Percentiles rank a stretch among this genome's conserved stretches.
Conservation (phyloP, 1,139 yeast species). For the Zygosaccharomyces sapae region DNA sequence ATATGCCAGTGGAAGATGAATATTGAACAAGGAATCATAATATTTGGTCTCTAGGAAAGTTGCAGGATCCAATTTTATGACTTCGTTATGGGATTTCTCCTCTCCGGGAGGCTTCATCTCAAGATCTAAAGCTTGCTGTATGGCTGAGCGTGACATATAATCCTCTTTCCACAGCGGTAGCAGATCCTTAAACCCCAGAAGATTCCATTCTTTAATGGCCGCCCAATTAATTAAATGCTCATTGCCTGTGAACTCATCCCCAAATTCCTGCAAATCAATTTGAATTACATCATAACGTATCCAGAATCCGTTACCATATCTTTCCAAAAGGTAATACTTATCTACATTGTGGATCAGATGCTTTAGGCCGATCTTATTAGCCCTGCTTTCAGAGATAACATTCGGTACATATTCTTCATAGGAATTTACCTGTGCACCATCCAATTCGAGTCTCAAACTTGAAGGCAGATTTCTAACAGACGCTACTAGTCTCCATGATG, state of each 20-base stretch:
- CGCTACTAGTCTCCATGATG: conserved; percentile 22
- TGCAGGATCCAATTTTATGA: conserved; percentile 17
- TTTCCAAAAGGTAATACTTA: conserved; percentile 17
- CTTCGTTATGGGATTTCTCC: background rate
- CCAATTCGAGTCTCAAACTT: conserved; percentile 8
- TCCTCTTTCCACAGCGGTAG: conserved; percentile 23
- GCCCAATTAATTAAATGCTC: conserved; percentile 4
- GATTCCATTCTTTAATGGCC: conserved; percentile 16
- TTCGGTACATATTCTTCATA: conserved; percentile 12
- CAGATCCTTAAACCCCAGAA: conserved; percentile 15
- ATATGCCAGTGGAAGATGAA: conserved; percentile 30
- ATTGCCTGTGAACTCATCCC: conserved; percentile 2
- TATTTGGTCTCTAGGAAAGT: conserved; percentile 27
- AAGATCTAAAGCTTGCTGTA: conserved; percentile 12
- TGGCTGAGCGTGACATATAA: background rate
- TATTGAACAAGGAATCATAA: conserved; percentile 27
- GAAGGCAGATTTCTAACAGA: conserved; percentile 15
- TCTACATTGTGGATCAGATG: conserved; percentile 10
- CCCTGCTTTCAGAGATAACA: conserved; percentile 5
- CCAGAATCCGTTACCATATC: conserved; percentile 21
- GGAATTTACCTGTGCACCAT: conserved; percentile 11
- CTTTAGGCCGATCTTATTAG: conserved; percentile 6
- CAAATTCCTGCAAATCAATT: conserved; percentile 1
- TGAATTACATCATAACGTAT: conserved; percentile 16
- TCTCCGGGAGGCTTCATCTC: conserved; percentile 22